Conservation (phyloP, 768 basidiomycete species). For the Mycena latifolia region DNA sequence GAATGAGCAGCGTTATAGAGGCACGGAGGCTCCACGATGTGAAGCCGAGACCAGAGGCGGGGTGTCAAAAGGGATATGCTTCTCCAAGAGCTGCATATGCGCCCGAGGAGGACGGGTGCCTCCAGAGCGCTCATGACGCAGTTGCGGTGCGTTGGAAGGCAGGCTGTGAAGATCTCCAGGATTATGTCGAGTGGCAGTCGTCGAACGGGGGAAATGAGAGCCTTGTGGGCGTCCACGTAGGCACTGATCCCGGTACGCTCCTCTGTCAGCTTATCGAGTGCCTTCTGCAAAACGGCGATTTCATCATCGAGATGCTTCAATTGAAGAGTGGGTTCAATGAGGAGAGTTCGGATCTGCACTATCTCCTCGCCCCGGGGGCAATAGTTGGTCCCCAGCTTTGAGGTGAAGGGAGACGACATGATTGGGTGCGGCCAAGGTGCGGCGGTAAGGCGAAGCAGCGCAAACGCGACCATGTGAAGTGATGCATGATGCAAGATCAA, state of each 20-base stretch:
- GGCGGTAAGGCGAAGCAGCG: neutral
- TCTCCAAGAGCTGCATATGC: constrained; percentile 14
- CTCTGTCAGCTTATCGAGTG: constrained; percentile 2
- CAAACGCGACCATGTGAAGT: neutral
- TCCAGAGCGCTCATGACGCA: constrained; percentile 9
- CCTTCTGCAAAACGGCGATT: constrained; percentile 7
- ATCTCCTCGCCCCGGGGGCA: constrained; percentile 15
- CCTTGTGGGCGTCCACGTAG: constrained; percentile 2
- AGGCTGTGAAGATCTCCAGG: constrained; percentile 5
- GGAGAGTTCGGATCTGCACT: constrained; percentile 3
- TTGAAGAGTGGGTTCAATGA: constrained; percentile 5
- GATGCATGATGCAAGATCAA: too few species aligned
- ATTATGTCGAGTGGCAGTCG: constrained; percentile 2
- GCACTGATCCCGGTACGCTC: neutral
- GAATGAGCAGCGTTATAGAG: too few species aligned
- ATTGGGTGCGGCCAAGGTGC: too few species aligned
- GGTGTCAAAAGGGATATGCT: constrained; percentile 30
- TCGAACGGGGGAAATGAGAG: neutral
- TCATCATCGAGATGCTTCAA: neutral
- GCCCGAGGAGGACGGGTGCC: neutral
- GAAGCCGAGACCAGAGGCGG: constrained; percentile 38
- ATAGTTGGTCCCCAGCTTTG: constrained; percentile 24
- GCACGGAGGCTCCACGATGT: constrained; percentile 21
- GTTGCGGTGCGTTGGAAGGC: constrained; percentile 10
- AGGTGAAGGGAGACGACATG: constrained; percentile 21